Evolutionary conservation across 2,329 filamentous ascomycete species (phyloP), one percentile per base, ranked within the genome.

Genomic region (Pyricularia grisea): DNA sequence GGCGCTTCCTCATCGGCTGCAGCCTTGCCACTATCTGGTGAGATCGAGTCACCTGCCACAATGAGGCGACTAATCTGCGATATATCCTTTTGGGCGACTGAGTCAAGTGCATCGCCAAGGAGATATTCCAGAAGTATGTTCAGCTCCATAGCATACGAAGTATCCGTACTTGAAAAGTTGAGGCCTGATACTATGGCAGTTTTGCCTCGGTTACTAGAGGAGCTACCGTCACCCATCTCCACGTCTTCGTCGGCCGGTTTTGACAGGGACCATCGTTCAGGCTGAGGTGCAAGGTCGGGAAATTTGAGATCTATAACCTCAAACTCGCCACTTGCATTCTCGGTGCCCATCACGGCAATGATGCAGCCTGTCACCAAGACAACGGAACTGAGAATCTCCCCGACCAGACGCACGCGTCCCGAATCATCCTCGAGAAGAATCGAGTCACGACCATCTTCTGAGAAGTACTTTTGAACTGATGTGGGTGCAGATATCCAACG

Each of bases 391-490:
- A 99, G 81, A 25, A 88, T 78, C 61, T 87, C 84, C 3, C 95
- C 95, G 0, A 91, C 89, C 9, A 99, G 82, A 25, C 89, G 87
- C 73, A 99, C 83, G 28, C 96, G 90, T 65, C 95, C 95, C 0
- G 93, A 97, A 78, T 98, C 94, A 77, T 99, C 95, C 78, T 99
- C 95, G 58, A 99, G 83, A 89, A 96, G 97, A 73, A 93, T 87
- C 70, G 93, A 87, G 67, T 90, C 85, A 69, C 81, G 79, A 70
- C 81, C 79, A 71, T 88, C 83, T 11, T 85, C 80, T 50, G 87
- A 88, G 72, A 88, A 86, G 79, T 97, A 97, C 73, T 93, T 95
- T 72, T 90, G 85, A 70, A 90, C 86, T 9, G 88, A 86, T 17
- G 92, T 88, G 10, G 94, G 93, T 1, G 92, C 93, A 0, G 92